Evolutionary conservation across 2,329 filamentous ascomycete species (phyloP), one percentile per base, ranked within the genome.

Genomic region (Stromatinia cepivora): DNA sequence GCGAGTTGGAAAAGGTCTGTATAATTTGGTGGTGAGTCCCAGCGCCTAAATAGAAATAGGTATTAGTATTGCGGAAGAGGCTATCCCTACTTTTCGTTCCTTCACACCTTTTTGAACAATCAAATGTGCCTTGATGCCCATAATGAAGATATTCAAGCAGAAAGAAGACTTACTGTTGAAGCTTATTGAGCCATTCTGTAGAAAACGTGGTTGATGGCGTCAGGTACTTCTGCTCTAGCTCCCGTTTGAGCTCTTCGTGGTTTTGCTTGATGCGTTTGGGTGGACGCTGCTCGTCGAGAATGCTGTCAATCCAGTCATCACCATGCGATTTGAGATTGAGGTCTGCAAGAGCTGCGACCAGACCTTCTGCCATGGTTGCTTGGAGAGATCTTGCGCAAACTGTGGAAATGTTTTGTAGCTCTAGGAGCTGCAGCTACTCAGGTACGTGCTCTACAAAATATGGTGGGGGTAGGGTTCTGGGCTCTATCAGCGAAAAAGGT

Each of bases 1-100:
- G 93, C 93, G 67, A 98, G 86, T 72, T 90, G 88, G 80, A 97
- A 97, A 25, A 98, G 86, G 69, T 93, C 89, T n/a, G 88, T 87
- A 78, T 94, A 91, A 76, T 97, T 90, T 50, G 89, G 86, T 5
- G 92, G 87, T 69, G 88, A 85, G 72, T 97, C 92, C 95, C 94
- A 99, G 78, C 89, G 83, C 74, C 84, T 85, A 69, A 20, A 71
- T 62, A 67, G 39, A 64, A 31, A 50, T 72, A 61, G 73, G 69
- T 59, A 46, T 71, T 66, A 71, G 71, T 54, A 28, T 28, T 52
- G 36, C 20, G 20, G 17, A 36, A 58, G 25, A 39, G 28, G 28
- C 25, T 31, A 13, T 34, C 31, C 20, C 20, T 61, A n/a, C 6
- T 34, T 11, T 58, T 20, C 1, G 25, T 25, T 17, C n/a, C 25